Percentiles rank a stretch among this genome's conserved stretches.
phyloP scores from a whole-genome alignment of 352 stramenopile genomes.

The Globisporangium cystogenes region DNA sequence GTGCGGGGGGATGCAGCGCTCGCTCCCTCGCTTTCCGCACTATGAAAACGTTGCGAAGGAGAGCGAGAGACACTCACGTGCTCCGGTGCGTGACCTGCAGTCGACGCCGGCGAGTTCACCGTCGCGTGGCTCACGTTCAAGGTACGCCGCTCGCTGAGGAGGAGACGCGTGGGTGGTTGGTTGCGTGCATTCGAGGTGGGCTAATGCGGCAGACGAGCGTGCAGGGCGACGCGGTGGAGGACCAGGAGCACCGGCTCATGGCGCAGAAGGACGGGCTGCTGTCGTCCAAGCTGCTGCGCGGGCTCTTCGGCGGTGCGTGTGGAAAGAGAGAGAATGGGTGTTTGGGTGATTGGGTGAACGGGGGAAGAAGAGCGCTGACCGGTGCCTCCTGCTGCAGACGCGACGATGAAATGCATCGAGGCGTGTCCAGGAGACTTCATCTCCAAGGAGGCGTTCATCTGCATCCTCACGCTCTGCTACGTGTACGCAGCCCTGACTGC shows the following conservation, averaged over 20 bases:
- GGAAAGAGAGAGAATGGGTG: too few species aligned
- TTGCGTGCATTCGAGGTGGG: too few species aligned
- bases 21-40: neutral
- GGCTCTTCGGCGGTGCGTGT: conserved; percentile 61
- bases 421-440: conserved; percentile 48
- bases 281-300: conserved; percentile 70
- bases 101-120: conserved; percentile 71
- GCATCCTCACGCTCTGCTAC: conserved; percentile 62
- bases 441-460: conserved; percentile 72
- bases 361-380: too few species aligned
- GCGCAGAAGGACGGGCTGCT: conserved; percentile 64
- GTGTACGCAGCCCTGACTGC: conserved; percentile 31
- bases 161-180: too few species aligned
- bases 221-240: conserved; percentile 68
- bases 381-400: conserved; percentile 17
- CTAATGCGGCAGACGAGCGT: neutral
- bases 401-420: conserved; percentile 60
- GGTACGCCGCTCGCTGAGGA: too few species aligned
- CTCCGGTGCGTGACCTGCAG: conserved; percentile 17
- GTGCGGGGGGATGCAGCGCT: neutral
- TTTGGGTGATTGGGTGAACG: too few species aligned
- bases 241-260: conserved; percentile 52
- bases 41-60: neutral
- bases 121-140: conserved; percentile 87
- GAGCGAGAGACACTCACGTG: neutral